Evolutionary conservation across 2,329 filamentous ascomycete genomes (phyloP), one percentile per base, ranked within the genome.

Genomic region (Fusarium coicis): DNA sequence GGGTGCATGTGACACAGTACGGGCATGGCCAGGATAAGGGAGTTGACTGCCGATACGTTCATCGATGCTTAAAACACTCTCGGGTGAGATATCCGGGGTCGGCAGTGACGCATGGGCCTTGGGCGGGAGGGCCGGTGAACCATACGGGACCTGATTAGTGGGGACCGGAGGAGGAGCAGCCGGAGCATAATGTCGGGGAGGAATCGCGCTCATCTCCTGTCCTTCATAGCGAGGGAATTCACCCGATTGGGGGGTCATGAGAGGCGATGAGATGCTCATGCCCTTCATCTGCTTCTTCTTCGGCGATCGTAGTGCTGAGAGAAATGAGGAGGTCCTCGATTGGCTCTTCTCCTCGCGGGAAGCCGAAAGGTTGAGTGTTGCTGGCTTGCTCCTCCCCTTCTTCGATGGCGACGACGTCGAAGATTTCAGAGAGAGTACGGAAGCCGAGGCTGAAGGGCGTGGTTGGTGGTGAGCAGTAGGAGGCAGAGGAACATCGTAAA

Each of bases 231-330:
- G 84, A 4, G 88, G 87, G 73, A 91, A 92, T 5, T 87, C 89
- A 6, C 83, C 86, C 5, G 90, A 89, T 82, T 87, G 87, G 19
- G 90, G 90, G 14, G 90, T 92, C 84, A 90, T 87, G 74, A 92
- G 90, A 56, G 90, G 90, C 3, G 90, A 90, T 18, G 90, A 92
- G 75, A 92, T 92, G 77, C 80, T 87, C 71, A 92, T 80, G 26
- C 83, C 86, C 76, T 85, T 87, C 58, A 83, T 80, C 69, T 86
- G 80, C 80, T 85, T 88, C 81, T 85, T 87, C 71, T 84, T 85
- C 10, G 90, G 90, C 23, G 90, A 92, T 72, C 87, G 87, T 63
- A 92, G 84, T n/a, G 87, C 87, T 6, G 89, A 90, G 58, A 92
- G 82, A 66, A 92, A 82, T 18, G 89, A 90, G 6, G 89, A 89